Evolutionary conservation across 495 filamentous ascomycete genomes (phyloP), one percentile per base, ranked within the genome.

Genomic region (Coniosporium apollinis): DNA sequence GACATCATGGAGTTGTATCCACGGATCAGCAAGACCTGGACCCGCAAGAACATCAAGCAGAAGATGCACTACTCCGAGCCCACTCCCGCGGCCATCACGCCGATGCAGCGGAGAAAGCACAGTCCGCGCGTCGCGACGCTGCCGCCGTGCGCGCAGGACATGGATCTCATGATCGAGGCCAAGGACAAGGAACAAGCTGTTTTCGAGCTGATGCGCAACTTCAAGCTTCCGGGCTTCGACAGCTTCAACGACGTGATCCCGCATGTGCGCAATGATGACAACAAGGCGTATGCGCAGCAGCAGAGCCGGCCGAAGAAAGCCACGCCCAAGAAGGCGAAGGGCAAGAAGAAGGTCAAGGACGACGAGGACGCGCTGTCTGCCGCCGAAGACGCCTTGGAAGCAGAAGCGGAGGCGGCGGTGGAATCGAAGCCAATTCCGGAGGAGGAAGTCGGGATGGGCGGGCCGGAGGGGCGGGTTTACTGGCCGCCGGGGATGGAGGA

Each of bases 161-260:
- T 91, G 78, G 89, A 94, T 50, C 62, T 94, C 9, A 97, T 94
- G 89, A 94, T 94, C 39, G 89, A 97, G 60, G 89, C 89, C 13
- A 97, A 94, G 48, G 86, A 94, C 48, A 97, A 94, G 56, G 89
- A 97, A 55, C 89, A 94, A 54, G 85, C 89, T 0, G 85, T 94
- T 0, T 93, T 94, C 48, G 84, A 94, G 43, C 65, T 94, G 10
- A 94, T 94, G 82, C 64, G 76, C 20, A 89, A 62, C 1, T 93
- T 79, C 54, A 82, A 76, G 38, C 65, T 94, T 0, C 79, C 84
- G 0, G 82, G 79, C 2, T 75, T 75, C 50, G 67, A 87, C 3
- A 61, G 58, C 1, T 67, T 89, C 47, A 78, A 76, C 45, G 80
- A 93, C 42, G 60, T 97, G 4, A 59, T 85, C 11, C 85, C 87